These are phyloP conservation scores for Zygotorulaspora florentina DNA, from an alignment of 805 yeast genomes.

Conservation along the genomic window DNA sequence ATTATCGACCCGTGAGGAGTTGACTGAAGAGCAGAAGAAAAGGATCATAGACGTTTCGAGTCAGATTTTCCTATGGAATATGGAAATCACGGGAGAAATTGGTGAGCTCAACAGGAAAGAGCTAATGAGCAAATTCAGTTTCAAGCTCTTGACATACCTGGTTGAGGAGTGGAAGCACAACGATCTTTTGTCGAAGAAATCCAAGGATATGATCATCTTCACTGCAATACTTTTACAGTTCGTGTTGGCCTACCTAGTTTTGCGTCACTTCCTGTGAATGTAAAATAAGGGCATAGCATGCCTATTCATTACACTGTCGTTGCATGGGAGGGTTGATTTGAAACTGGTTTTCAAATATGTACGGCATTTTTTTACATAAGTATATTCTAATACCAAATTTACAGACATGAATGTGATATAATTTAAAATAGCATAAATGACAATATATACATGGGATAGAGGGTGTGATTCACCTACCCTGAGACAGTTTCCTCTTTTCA, in stretches of 20 bases:
- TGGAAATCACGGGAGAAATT: conserved; percentile 58
- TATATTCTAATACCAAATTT: neutral
- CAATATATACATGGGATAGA: conserved; percentile 10
- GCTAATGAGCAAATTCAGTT: conserved; percentile 51
- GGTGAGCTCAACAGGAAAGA: conserved; percentile 60
- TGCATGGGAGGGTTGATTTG: neutral
- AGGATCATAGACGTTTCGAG: conserved; percentile 66
- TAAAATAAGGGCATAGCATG: neutral
- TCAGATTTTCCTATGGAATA: conserved; percentile 61
- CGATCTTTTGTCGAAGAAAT: conserved; percentile 17
- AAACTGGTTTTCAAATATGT: neutral
- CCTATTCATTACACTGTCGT: neutral
- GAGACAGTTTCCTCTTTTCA: conserved; percentile 63
- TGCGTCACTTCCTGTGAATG: conserved; percentile 11
- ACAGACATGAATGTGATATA: neutral
- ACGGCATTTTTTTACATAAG: neutral
- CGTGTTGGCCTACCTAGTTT: conserved; percentile 7
- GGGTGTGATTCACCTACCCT: conserved; percentile 25
- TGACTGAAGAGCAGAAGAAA: conserved; percentile 65
- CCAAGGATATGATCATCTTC: conserved; percentile 11
- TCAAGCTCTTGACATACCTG: conserved; percentile 41
- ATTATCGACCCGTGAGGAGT: conserved; percentile 63
- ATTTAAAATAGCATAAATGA: neutral
- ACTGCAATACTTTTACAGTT: conserved; percentile 10
- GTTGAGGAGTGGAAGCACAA: conserved; percentile 34